Conservation (phyloP, 2,329 filamentous ascomycete genomes). For the Penicillium sp. region DNA sequence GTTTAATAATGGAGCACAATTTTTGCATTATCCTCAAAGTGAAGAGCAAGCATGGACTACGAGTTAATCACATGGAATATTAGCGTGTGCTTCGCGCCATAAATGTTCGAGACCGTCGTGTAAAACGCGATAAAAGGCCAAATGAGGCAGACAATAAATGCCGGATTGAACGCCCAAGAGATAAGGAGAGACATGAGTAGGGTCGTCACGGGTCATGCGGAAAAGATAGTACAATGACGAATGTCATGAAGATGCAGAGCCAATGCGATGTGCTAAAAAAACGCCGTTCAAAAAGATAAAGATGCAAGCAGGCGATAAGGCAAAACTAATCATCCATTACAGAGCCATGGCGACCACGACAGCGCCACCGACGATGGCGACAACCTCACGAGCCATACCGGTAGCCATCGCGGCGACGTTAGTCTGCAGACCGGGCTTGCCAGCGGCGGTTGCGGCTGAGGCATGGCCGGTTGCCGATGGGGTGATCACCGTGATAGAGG, state of each 20-base stretch:
- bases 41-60: slow-evolving; percentile 6
- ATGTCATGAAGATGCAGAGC: slow-evolving; percentile 14
- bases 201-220: slow-evolving; percentile 18
- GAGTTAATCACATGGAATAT: slow-evolving; percentile 13
- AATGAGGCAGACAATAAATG: neutral
- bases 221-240: slow-evolving; percentile 26
- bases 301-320: neutral
- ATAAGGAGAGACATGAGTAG: slow-evolving; percentile 23
- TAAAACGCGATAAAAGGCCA: neutral
- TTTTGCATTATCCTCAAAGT: slow-evolving; percentile 7
- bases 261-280: slow-evolving; percentile 16
- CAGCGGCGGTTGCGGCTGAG: slow-evolving; percentile 23
- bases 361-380: slow-evolving; percentile 44
- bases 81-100: slow-evolving; percentile 5
- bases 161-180: slow-evolving; percentile 5
- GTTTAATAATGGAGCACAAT: neutral
- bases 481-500: slow-evolving; percentile 47
- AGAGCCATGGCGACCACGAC: slow-evolving; percentile 42
- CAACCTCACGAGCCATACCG: slow-evolving; percentile 36
- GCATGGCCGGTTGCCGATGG: slow-evolving; percentile 28
- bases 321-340: slow-evolving; percentile 19
- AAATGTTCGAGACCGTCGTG: slow-evolving; percentile 1
- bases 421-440: slow-evolving; percentile 43
- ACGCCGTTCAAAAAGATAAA: slow-evolving; percentile 4
- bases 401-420: slow-evolving; percentile 31